Evolutionary conservation across 2,329 filamentous ascomycete species (phyloP).

Genomic region (Colletotrichum melonis): DNA sequence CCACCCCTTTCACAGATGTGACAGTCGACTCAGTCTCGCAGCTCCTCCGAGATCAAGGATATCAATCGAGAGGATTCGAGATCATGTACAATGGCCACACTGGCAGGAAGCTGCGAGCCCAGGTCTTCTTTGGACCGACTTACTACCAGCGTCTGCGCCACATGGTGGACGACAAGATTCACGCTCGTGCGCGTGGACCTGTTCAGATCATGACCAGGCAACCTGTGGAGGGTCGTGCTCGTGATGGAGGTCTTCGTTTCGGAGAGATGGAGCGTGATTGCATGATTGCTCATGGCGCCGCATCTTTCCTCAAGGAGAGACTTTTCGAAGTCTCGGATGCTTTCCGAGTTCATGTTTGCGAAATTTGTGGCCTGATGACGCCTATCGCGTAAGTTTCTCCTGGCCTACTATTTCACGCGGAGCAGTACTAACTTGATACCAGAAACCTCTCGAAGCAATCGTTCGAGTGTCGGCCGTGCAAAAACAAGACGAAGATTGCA

Average conservation of each 20-base stretch:
- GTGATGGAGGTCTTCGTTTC: conserved; percentile 98
- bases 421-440: conserved; percentile 47
- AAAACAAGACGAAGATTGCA: conserved; percentile 99
- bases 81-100: conserved; percentile 99
- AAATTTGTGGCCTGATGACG: conserved; percentile 99
- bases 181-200: conserved; percentile 95
- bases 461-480: conserved; percentile 96
- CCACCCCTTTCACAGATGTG: conserved; percentile 97
- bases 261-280: conserved; percentile 99
- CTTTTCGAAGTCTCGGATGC: conserved; percentile 98
- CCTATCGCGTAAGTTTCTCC: conserved; percentile 87
- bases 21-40: conserved; percentile 94
- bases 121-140: conserved; percentile 96
- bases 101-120: conserved; percentile 89
- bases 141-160: conserved; percentile 99
- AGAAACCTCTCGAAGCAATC: conserved; percentile 95
- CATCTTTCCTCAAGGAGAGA: conserved; percentile 96
- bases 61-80: conserved; percentile 97
- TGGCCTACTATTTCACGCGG: background rate
- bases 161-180: conserved; percentile 99
- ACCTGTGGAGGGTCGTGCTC: conserved; percentile 96
- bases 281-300: conserved; percentile 99
- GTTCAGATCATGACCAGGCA: conserved; percentile 98
- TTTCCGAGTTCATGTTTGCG: conserved; percentile 97
- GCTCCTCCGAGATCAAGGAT: conserved; percentile 87